Percentiles rank a stretch among this genome's conserved stretches.
Conservation (phyloP, 352 stramenopile genomes). For the Peronospora tabacina region DNA sequence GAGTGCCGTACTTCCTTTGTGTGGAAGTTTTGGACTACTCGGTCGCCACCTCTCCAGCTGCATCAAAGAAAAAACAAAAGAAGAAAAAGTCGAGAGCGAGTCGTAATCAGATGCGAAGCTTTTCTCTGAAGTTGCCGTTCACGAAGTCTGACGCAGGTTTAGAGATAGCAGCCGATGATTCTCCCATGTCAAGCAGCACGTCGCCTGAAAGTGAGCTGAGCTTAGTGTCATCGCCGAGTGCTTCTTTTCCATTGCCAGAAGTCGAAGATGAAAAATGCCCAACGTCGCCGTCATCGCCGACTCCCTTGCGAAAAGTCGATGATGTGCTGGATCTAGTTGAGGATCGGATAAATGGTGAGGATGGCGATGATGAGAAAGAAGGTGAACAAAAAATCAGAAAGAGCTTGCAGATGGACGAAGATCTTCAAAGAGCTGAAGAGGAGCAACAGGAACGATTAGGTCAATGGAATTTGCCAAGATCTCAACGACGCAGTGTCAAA, state of each 20-base stretch:
- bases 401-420: constrained; percentile 28
- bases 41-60: constrained; percentile 9
- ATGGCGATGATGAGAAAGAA: constrained; percentile 45
- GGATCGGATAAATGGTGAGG: constrained; percentile 35
- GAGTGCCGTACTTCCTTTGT: constrained; percentile 78
- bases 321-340: neutral
- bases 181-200: constrained; percentile 22
- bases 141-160: constrained; percentile 29
- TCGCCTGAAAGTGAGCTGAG: constrained; percentile 24
- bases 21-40: constrained; percentile 79
- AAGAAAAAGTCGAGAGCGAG: constrained; percentile 21
- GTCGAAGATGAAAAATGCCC: constrained; percentile 20
- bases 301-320: constrained; percentile 1
- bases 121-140: constrained; percentile 48
- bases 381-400: constrained; percentile 14
- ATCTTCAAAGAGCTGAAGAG: constrained; percentile 28
- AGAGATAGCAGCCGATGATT: constrained; percentile 12
- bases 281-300: constrained; percentile 5
- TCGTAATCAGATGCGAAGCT: constrained; percentile 29
- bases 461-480: constrained; percentile 64
- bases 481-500: constrained; percentile 37
- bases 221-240: constrained; percentile 21
- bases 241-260: constrained; percentile 18
- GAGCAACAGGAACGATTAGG: constrained; percentile 58
- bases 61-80: constrained; percentile 24